Base-by-base conservation (phyloP, 345 rosid genomes). In the Gossypium thurberi region DNA sequence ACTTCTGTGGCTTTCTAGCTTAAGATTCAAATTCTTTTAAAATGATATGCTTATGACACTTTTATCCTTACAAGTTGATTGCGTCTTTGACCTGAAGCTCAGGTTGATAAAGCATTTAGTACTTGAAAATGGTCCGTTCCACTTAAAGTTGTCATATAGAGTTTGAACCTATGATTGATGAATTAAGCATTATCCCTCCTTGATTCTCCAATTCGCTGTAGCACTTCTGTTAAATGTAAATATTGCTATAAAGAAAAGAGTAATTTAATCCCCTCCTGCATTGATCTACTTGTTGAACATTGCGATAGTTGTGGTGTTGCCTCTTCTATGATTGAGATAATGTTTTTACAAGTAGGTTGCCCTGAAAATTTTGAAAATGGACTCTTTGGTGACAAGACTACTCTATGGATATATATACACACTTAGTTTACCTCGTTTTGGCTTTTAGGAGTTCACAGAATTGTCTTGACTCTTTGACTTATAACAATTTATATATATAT, bases 321-420 rank as follows among this genome's bases (percentile, higher is more conserved):
- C 26, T n/a, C 20, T 42, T 64, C 28, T 64, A n/a, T 1, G 68
- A 33, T 37, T 61, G 43, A 61, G 44, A 64, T 42, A 64, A 42
- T 64, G 68, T 64, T 42, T 64, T 43, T 64, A 42, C 68, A 10
- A 42, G 50, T 64, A n/a, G 50, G 25, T n/a, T 63, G 25, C 47
- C 67, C 40, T 63, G 21, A 42, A 55, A 55, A 18, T 43, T 18
- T 64, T 64, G 15, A 18, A 63, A 5, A 64, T 42, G 2, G 15
- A 42, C 17, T 64, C 69, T 64, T 64, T 42, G 10, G 26, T 43
- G 28, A 43, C 51, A 18, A 7, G 23, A 64, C 4, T 26, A 9
- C 14, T 5, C 17, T 14, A 33, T 33, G 40, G 40, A 33, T 33
- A 33, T 33, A 33, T 33, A 33, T 5, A 33, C 6, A 33, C 40